phyloP scores from a whole-genome alignment of 1,284 basidiomycete genomes.

The Stygiomarasmius scandens region DNA sequence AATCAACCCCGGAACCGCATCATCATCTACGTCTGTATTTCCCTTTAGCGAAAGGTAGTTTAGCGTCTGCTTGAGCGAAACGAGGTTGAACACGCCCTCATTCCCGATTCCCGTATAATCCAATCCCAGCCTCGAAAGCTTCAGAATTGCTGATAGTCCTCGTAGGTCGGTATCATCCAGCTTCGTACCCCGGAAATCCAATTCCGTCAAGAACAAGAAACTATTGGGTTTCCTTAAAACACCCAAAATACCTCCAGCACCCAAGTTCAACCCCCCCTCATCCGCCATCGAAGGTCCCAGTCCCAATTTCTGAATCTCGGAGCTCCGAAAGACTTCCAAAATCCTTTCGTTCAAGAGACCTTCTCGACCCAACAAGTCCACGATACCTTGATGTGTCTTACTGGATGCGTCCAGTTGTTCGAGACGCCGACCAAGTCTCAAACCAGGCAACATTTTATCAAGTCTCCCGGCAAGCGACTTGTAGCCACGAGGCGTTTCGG shows the following conservation, averaged over 20 bases:
- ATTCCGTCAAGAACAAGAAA: slow-evolving; percentile 51
- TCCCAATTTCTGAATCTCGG: slow-evolving; percentile 39
- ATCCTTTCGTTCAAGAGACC: slow-evolving; percentile 44
- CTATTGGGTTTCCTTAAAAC: slow-evolving; percentile 52
- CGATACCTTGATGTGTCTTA: slow-evolving; percentile 42
- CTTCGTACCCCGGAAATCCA: slow-evolving; percentile 48
- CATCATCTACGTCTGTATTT: slow-evolving; percentile 57
- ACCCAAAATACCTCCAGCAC: slow-evolving; percentile 41
- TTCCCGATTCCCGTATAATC: slow-evolving; percentile 60
- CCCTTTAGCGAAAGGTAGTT: slow-evolving; percentile 49
- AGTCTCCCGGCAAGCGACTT: slow-evolving; percentile 38
- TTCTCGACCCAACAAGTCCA: slow-evolving; percentile 43
- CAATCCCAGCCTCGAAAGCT: slow-evolving; percentile 50
- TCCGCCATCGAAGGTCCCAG: slow-evolving; percentile 49
- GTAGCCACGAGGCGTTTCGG: slow-evolving; percentile 44
- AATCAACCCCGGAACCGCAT: slow-evolving; percentile 55
- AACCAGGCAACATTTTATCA: slow-evolving; percentile 46
- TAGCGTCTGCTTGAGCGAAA: slow-evolving; percentile 56
- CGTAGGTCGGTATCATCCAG: slow-evolving; percentile 52
- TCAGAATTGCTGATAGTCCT: slow-evolving; percentile 55
- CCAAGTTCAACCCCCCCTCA: slow-evolving; percentile 51
- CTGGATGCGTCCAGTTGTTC: slow-evolving; percentile 18
- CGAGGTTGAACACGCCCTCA: slow-evolving; percentile 63
- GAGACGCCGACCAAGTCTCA: slow-evolving; percentile 47
- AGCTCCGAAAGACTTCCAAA: slow-evolving; percentile 40